These are phyloP conservation scores for Clavispora phyllophila DNA, from an alignment of 805 yeast species.

Conservation along the genomic window DNA sequence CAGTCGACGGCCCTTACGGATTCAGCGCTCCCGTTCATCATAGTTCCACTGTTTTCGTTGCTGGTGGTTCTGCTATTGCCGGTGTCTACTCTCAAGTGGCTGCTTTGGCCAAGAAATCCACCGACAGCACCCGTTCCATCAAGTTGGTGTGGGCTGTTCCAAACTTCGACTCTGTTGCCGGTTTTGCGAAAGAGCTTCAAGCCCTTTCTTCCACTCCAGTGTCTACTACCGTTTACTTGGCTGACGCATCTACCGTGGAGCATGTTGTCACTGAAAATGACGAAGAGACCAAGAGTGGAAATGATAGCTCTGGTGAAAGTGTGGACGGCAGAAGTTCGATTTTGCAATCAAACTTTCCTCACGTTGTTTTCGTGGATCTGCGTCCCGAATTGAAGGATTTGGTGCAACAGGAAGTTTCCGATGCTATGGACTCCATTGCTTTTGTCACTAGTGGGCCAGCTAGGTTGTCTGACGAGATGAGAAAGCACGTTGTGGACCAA, in stretches of 20 bases:
- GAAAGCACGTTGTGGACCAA: slow-evolving; percentile 16
- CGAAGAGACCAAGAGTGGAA: neutral
- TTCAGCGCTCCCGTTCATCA: slow-evolving; percentile 48
- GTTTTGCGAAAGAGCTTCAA: slow-evolving; percentile 22
- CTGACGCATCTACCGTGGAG: neutral
- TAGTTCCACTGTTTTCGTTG: slow-evolving; percentile 51
- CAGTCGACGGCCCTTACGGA: slow-evolving; percentile 71
- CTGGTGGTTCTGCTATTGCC: slow-evolving; percentile 77
- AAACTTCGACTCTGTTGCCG: slow-evolving; percentile 18
- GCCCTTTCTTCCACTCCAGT: slow-evolving; percentile 16
- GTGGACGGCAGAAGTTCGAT: neutral
- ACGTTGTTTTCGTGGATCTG: slow-evolving; percentile 14
- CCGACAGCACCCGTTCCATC: slow-evolving; percentile 10
- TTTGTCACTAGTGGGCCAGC: slow-evolving; percentile 31
- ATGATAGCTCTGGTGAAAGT: neutral
- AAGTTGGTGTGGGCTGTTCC: slow-evolving; percentile 26
- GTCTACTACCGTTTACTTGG: slow-evolving; percentile 26
- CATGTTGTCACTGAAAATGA: neutral
- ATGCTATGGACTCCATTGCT: slow-evolving; percentile 38
- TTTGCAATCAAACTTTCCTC: slow-evolving; percentile 9
- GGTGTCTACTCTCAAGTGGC: slow-evolving; percentile 42
- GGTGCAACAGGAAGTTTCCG: slow-evolving; percentile 31
- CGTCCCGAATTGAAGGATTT: slow-evolving; percentile 44
- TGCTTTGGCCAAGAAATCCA: slow-evolving; percentile 16
- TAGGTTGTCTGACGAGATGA: slow-evolving; percentile 26